Evolutionary conservation across 2,329 filamentous ascomycete species (phyloP).

Genomic region (Colletotrichum chrysophilum): DNA sequence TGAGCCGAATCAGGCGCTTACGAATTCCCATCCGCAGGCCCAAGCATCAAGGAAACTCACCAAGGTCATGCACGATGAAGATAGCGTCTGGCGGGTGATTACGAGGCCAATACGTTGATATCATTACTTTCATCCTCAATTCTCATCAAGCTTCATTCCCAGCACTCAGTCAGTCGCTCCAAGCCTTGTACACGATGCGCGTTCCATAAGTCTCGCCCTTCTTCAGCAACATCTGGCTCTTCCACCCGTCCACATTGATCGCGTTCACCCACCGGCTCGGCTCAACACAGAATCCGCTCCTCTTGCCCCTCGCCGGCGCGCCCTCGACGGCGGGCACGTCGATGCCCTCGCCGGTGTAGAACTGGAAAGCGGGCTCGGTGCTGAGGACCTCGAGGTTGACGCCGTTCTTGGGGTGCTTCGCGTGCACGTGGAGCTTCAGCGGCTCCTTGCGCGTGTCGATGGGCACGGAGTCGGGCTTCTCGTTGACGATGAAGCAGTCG

Average conservation of each 20-base stretch:
- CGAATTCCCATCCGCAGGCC: not conserved
- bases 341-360: conserved; percentile 90
- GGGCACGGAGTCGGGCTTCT: conserved; percentile 62
- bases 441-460: conserved; percentile 70
- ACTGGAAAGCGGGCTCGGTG: conserved; percentile 96
- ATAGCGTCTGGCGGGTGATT: not conserved
- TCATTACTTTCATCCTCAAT: not conserved
- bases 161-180: conserved; percentile 64
- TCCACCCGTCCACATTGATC: conserved; percentile 81
- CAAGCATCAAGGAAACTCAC: not conserved
- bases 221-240: conserved; percentile 77
- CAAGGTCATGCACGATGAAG: conserved; percentile 24
- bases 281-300: conserved; percentile 90
- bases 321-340: conserved; percentile 73
- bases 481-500: conserved; percentile 85
- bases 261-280: conserved; percentile 92
- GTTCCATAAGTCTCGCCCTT: conserved; percentile 85
- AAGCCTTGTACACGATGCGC: conserved; percentile 83
- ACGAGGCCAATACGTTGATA: not conserved
- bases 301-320: conserved; percentile 66
- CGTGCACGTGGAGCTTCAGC: conserved; percentile 71
- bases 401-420: conserved; percentile 75
- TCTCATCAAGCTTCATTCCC: not conserved
- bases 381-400: conserved; percentile 87
- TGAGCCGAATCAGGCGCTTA: not conserved